Base-by-base conservation (phyloP, 2,329 filamentous ascomycete genomes). In the Fusarium coffeatum region DNA sequence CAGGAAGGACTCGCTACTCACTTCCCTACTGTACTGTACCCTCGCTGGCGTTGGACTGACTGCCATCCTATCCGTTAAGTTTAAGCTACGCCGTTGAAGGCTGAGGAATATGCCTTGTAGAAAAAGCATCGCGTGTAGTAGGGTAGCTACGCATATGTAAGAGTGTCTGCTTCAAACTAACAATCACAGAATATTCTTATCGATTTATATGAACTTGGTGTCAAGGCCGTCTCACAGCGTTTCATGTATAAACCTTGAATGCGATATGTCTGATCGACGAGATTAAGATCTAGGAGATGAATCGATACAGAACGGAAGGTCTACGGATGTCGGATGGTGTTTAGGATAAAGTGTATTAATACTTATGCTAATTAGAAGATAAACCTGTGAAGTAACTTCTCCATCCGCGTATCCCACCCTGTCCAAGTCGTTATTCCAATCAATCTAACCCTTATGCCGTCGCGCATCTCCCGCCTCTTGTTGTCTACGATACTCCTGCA, bases 401-500 rank as follows among this genome's bases (percentile, higher is more conserved):
- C 37, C 27, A 20, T 55, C 55, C 37, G 45, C 30, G 27, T 4
- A 2, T 32, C 45, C 42, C 50, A 42, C 45, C 42, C 47, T 42
- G 64, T 47, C 12, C 64, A 59, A 50, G 32, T 48, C 27, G 10
- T 37, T 55, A 53, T 54, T 50, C 49, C 42, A 40, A 30, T 58
- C 49, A 49, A 58, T 53, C 47, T 45, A 56, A 32, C 45, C 40
- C 43, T n/a, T 42, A 12, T 41, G 23, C 27, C 34, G 28, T 58
- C 37, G 11, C 28, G 15, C 42, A n/a, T 34, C 18, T 46, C 28
- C 20, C 16, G 43, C 55, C 61, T 56, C 50, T 48, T 43, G 51
- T 30, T 50, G 49, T 40, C 41, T 63, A 50, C 42, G 27, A 16
- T 71, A 64, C 46, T 72, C 54, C 41, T 70, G 73, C 54, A 86